Base-by-base conservation (phyloP, 1,284 basidiomycete species). In the Leccinum griseonigrum region DNA sequence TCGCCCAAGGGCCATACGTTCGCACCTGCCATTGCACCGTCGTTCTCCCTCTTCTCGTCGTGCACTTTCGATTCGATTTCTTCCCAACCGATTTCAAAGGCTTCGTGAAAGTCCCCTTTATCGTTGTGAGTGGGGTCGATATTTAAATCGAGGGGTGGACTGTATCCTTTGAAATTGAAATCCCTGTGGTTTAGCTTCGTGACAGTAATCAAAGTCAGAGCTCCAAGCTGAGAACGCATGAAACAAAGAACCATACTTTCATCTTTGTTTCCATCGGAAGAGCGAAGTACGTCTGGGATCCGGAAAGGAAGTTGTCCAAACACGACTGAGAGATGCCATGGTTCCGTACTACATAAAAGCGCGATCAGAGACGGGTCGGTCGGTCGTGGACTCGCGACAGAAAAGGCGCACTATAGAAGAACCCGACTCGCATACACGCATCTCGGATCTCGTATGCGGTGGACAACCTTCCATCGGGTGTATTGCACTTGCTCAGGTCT, bases 71-170 rank as follows among this genome's bases (percentile, higher is more conserved):
- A 32, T 77, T 77, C 53, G 0, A 79, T 65, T 56, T 78, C 75
- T 71, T 94, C 91, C 78, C 86, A 87, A 1, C 91, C 91, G 57
- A 94, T 79, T 66, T 92, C 89, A 71, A 93, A 95, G 0, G 87
- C 90, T 74, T 95, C 93, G 70, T 94, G 90, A 81, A 93, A 78
- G 74, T 96, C 94, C 0, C 94, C 93, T 48, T 82, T 77, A 67
- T 5, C 82, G 62, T 83, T 78, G 68, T 14, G 13, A 90, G 76
- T 10, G 84, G 83, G 51, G 69, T 92, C 82, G 26, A 83, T 85
- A 68, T 90, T 89, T 68, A 85, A 83, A 57, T 85, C 85, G 8
- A 88, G 77, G 13, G 90, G 76, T 13, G 85, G 83, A 54, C 83
- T 88, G 72, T 93, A 95, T 1, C 94, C 94, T 74, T 91, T 91